Conservation (phyloP, 2,329 filamentous ascomycete species). For the Colletotrichum aenigma region DNA sequence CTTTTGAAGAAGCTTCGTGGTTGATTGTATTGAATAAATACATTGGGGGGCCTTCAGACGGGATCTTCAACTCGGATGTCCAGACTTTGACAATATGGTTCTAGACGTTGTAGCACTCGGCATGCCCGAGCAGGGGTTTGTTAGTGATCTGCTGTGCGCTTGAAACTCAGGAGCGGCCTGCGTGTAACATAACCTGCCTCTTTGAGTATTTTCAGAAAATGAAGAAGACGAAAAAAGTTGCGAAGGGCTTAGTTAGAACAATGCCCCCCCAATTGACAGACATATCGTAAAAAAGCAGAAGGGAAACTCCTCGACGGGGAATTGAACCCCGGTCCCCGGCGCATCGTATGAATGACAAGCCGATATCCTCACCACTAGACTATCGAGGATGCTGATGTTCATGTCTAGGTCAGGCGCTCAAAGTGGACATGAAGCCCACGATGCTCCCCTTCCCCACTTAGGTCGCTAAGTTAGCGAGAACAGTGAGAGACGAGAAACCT, state of each 20-base stretch:
- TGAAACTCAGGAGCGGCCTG: background rate
- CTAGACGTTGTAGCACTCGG: background rate
- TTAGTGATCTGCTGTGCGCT: background rate
- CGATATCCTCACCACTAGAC: background rate
- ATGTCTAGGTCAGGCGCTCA: rapidly evolving
- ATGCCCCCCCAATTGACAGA: background rate
- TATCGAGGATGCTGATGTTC: background rate
- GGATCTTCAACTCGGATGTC: background rate
- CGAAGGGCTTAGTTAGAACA: background rate
- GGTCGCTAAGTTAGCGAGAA: background rate
- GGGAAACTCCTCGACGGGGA: background rate
- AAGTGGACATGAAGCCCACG: background rate
- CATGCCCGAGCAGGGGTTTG: background rate
- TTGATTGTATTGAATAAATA: background rate
- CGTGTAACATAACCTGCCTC: background rate
- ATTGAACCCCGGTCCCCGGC: background rate
- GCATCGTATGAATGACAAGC: background rate
- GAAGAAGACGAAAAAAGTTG: background rate
- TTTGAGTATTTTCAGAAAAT: background rate
- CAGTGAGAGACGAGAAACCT: background rate
- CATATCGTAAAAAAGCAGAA: background rate
- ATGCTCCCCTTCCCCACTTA: background rate
- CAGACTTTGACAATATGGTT: background rate
- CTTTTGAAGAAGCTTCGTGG: background rate
- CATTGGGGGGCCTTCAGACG: background rate